Evolutionary conservation across 2,329 filamentous ascomycete genomes (phyloP).

Genomic region (Tetracladium maxilliforme): DNA sequence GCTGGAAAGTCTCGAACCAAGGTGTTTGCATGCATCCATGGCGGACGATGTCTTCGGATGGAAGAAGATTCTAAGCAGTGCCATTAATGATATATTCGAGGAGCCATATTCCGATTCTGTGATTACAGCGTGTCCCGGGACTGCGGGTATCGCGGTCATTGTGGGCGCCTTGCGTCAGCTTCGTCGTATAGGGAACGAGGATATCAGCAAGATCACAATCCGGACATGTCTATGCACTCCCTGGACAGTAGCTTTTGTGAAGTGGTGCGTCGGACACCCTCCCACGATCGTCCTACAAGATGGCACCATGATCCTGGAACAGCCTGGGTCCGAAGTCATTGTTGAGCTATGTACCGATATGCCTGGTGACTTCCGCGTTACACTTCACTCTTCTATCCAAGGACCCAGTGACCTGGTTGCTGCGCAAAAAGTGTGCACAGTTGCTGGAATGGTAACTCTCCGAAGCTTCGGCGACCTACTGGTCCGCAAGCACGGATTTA

Average conservation of each 20-base stretch:
- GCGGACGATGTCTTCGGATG: slow-evolving; percentile 2
- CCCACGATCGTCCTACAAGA: slow-evolving; percentile 4
- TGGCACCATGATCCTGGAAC: neutral
- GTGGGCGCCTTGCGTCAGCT: slow-evolving; percentile 5
- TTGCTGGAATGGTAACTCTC: slow-evolving; percentile 1
- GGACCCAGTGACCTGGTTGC: too few species aligned
- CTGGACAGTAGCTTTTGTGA: slow-evolving; percentile 5
- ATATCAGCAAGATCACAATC: slow-evolving; percentile 3
- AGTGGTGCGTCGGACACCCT: slow-evolving; percentile 5
- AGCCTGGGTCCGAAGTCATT: slow-evolving; percentile 1
- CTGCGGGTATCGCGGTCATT: slow-evolving; percentile 2
- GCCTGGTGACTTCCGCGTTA: neutral
- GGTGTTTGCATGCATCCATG: slow-evolving; percentile 2
- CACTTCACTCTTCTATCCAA: neutral
- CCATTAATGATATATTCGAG: neutral
- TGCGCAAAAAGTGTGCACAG: too few species aligned
- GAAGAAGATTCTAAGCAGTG: slow-evolving; percentile 1
- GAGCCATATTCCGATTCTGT: slow-evolving; percentile 1
- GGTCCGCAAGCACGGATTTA: too few species aligned
- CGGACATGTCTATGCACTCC: slow-evolving; percentile 1
- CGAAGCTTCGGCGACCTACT: neutral
- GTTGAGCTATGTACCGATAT: slow-evolving; percentile 1
- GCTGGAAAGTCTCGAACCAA: slow-evolving; percentile 3
- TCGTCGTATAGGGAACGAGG: slow-evolving; percentile 3
- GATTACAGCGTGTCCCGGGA: slow-evolving; percentile 1